Base-by-base conservation (phyloP, 1,284 basidiomycete genomes). In the Erythrobasidium hasegawianum region DNA sequence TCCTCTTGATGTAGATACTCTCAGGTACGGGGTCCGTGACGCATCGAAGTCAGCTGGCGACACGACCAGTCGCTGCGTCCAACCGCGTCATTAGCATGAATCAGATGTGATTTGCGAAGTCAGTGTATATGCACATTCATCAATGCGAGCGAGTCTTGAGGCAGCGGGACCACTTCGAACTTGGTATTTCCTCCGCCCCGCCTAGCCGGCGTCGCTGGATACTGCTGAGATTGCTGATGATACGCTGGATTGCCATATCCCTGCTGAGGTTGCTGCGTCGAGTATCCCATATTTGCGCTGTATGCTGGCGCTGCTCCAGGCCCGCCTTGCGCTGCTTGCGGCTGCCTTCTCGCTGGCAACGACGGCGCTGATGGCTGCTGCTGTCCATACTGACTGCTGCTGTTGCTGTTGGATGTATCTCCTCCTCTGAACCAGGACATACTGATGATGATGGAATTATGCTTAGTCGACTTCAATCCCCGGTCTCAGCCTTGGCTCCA, bases 121-220 rank as follows among this genome's bases (percentile, higher is more conserved):
- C 22, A 24, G 45, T 14, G 22, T 18, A 16, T 47, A 47, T 47
- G n/a, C 47, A 61, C 57, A 45, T 93, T 94, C n/a, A 84, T 84
- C 68, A 91, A 80, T 0, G 90, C 91, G 38, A 91, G 73, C 9
- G 75, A 82, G 11, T 82, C 75, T 16, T 73, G 76, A 4, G 80
- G 80, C 52, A 79, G 79, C 2, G 78, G 74, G 22, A 76, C 78
- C 54, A 80, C 77, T 52, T 75, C 72, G 69, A 75, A 80, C 3
- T 75, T 76, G 64, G 57, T 53, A 22, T 52, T 43, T 43, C 54
- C 27, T n/a, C n/a, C n/a, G 18, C 45, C 62, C 33, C 33, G 33
- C 11, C 33, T 33, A 5, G 33, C 47, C 67, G 58, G 33, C 54
- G 68, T 27, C 57, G 55, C 16, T 47, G 33, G 18, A 49, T 20